These are phyloP conservation scores for Schizophyllum commune DNA, from an alignment of 1,284 basidiomycete genomes.

Conservation along the genomic window DNA sequence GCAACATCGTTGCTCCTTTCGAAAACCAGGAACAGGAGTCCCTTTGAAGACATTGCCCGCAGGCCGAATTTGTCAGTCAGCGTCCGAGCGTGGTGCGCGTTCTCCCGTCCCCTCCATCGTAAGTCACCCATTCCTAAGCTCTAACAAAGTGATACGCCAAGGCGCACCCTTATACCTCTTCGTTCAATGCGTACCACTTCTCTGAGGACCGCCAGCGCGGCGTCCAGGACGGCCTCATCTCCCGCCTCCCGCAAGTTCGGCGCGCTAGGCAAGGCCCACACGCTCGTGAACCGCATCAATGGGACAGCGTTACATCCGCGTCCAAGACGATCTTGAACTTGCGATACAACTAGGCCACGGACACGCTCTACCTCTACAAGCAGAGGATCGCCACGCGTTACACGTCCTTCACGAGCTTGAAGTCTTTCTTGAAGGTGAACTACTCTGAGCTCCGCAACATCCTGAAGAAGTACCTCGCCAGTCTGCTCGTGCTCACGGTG, in stretches of 20 bases:
- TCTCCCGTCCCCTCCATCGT: not conserved
- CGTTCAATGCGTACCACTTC: conserved; percentile 9
- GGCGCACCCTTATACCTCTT: not conserved
- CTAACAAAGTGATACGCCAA: conserved; percentile 2
- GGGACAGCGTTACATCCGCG: conserved; percentile 41
- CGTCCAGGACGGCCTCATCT: conserved; percentile 27
- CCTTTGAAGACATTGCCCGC: conserved; percentile 58
- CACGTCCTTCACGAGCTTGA: conserved; percentile 75
- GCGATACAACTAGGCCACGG: conserved; percentile 79
- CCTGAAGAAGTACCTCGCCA: conserved; percentile 74
- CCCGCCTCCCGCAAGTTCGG: conserved; percentile 21
- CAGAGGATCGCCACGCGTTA: conserved; percentile 83
- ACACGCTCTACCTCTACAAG: conserved; percentile 88
- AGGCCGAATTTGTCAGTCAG: not conserved
- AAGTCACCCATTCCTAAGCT: not conserved
- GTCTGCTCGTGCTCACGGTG: conserved; percentile 3
- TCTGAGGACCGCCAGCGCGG: conserved; percentile 8
- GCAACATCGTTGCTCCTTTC: conserved; percentile 83
- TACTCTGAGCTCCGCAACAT: conserved; percentile 95
- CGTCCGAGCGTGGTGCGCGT: not conserved
- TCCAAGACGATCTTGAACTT: conserved; percentile 71
- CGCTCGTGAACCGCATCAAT: conserved; percentile 38
- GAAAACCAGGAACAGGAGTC: conserved; percentile 66
- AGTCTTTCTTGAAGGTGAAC: conserved; percentile 93
- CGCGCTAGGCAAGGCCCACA: conserved; percentile 27